Conservation (phyloP, 306 rosid genomes). For the Comarum palustre region DNA sequence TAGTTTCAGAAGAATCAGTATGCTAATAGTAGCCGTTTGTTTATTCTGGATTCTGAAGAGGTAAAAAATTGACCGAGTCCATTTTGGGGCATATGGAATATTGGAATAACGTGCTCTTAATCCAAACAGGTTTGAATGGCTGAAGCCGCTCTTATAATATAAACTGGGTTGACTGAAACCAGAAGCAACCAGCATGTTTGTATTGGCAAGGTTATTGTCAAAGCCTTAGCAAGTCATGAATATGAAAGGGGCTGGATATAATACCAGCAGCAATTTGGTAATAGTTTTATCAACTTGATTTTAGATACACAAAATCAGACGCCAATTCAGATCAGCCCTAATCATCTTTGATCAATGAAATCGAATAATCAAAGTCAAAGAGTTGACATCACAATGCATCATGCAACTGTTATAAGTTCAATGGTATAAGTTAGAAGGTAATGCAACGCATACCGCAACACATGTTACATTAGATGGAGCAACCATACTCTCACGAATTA, state of each 20-base stretch:
- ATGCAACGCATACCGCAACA: no score
- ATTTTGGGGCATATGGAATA: background rate
- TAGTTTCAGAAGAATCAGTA: background rate
- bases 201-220: background rate
- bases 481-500: no score
- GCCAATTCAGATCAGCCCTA: conserved; percentile 3
- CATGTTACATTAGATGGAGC: no score
- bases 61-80: background rate
- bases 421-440: no score
- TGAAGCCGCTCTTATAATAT: background rate
- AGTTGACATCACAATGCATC: background rate
- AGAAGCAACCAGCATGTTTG: background rate
- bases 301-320: conserved; percentile 3
- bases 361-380: background rate
- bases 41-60: background rate
- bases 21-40: background rate
- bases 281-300: background rate
- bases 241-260: background rate
- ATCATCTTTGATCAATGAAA: background rate
- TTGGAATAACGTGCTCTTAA: background rate
- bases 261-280: background rate
- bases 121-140: conserved; percentile 1
- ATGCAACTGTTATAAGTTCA: background rate
- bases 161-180: background rate
- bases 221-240: background rate